Conservation (phyloP, 1,284 basidiomycete species). For the Meripilus lineatus region DNA sequence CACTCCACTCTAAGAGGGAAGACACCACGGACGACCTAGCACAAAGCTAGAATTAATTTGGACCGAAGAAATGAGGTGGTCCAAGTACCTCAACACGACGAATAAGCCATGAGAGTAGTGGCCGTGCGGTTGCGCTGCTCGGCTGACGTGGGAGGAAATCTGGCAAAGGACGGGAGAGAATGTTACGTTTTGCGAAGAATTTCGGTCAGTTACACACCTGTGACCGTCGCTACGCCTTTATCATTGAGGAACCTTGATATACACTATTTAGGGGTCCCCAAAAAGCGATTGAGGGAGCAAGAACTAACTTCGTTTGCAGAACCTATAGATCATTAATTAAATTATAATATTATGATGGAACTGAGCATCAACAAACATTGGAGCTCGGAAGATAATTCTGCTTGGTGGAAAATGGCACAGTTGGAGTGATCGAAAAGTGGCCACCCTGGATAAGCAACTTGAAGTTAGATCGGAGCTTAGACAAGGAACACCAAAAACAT, state of each 20-base stretch:
- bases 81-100: constrained; percentile 69
- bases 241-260: constrained; percentile 68
- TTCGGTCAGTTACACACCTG: constrained; percentile 38
- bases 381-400: constrained; percentile 87
- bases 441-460: constrained; percentile 55
- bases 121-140: constrained; percentile 40
- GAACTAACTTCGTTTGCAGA: constrained; percentile 68
- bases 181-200: neutral
- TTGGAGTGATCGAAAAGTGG: constrained; percentile 83
- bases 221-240: constrained; percentile 73
- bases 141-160: constrained; percentile 77
- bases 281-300: neutral
- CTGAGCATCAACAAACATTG: constrained; percentile 48
- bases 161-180: constrained; percentile 17
- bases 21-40: constrained; percentile 68
- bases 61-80: neutral
- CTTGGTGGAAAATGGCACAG: constrained; percentile 64
- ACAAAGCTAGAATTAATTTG: neutral
- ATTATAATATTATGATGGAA: constrained; percentile 2
- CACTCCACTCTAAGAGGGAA: constrained; percentile 80
- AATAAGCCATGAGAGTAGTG: constrained; percentile 83
- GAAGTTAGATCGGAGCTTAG: neutral
- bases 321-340: constrained; percentile 37
- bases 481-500: neutral
- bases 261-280: neutral